Conservation (phyloP, 1,139 yeast species). For the Lodderomyces pseudojiufengensis region DNA sequence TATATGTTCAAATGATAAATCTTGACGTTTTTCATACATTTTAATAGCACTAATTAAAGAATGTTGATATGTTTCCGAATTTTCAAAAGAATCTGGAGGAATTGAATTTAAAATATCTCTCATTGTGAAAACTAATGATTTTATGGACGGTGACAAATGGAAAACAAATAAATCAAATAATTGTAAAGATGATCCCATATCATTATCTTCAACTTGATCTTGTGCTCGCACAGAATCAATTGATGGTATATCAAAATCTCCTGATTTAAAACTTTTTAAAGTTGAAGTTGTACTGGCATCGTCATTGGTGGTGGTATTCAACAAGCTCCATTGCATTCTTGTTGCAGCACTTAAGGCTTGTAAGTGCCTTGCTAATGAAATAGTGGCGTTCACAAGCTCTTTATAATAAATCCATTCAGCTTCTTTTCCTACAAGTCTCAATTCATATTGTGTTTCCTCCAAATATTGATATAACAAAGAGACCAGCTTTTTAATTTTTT, state of each 20-base stretch:
- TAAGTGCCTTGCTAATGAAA: conserved; percentile 52
- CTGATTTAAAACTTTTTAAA: conserved; percentile 7
- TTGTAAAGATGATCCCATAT: conserved; percentile 23
- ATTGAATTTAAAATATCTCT: conserved; percentile 57
- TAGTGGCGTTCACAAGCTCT: conserved; percentile 49
- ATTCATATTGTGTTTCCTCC: conserved; percentile 65
- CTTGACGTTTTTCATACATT: conserved; percentile 56
- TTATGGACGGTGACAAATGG: conserved; percentile 69
- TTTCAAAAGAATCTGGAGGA: conserved; percentile 39
- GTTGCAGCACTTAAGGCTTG: conserved; percentile 69
- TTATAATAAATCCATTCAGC: conserved; percentile 45
- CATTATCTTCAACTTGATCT: conserved; percentile 6
- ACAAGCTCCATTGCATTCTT: conserved; percentile 59
- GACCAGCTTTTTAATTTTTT: conserved; percentile 39
- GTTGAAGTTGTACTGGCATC: conserved; percentile 7
- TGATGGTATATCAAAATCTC: conserved; percentile 18
- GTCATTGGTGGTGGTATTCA: conserved; percentile 20
- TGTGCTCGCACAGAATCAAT: conserved; percentile 20
- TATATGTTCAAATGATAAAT: conserved; percentile 51
- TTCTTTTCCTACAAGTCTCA: conserved; percentile 52
- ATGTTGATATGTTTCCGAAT: conserved; percentile 41
- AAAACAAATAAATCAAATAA: conserved; percentile 64
- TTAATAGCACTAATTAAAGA: conserved; percentile 52
- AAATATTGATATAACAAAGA: conserved; percentile 38
- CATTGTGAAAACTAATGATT: conserved; percentile 62